Percentiles rank a stretch among this genome's conserved stretches.
Evolutionary conservation across 441 rosid species (phyloP).

Genomic region (Populus hybrid): DNA sequence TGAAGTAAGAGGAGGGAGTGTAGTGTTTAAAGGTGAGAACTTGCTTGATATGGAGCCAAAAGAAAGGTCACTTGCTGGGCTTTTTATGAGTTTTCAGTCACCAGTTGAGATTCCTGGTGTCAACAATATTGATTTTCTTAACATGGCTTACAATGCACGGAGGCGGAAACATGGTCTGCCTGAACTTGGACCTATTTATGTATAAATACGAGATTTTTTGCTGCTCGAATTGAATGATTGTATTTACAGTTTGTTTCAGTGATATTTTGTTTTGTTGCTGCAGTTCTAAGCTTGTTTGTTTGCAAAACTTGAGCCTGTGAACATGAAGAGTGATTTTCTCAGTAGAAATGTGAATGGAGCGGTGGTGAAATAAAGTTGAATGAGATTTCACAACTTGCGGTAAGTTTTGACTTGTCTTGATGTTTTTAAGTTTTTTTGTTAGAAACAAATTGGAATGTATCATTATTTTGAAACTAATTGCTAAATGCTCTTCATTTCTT

Average conservation of each 20-base stretch:
- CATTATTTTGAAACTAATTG: too few relatives aligned
- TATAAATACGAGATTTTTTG: conserved; percentile 9
- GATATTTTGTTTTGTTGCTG: conserved; percentile 27
- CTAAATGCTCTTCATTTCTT: too few relatives aligned
- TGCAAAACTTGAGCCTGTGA: conserved; percentile 79
- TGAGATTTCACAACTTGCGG: conserved; percentile 94
- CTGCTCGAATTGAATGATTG: neutral
- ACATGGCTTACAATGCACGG: conserved; percentile 93
- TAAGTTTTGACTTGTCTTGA: conserved; percentile 20
- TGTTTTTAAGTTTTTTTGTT: neutral
- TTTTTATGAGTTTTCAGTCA: conserved; percentile 95
- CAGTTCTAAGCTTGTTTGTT: conserved; percentile 77
- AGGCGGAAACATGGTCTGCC: conserved; percentile 69
- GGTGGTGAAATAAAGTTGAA: conserved; percentile 98
- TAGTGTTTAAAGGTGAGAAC: conserved; percentile 76
- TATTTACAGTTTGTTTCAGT: neutral
- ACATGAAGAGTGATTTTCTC: conserved; percentile 89
- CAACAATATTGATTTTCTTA: conserved; percentile 78
- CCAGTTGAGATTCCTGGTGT: conserved; percentile 98
- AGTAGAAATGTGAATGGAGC: conserved; percentile 96
- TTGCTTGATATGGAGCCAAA: conserved; percentile 92
- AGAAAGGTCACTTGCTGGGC: conserved; percentile 94
- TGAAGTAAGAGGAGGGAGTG: conserved; percentile 88
- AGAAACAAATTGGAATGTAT: neutral
- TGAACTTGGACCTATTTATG: conserved; percentile 92